Base-by-base conservation (phyloP, 805 yeast genomes). In the Priceomyces melissophilus region DNA sequence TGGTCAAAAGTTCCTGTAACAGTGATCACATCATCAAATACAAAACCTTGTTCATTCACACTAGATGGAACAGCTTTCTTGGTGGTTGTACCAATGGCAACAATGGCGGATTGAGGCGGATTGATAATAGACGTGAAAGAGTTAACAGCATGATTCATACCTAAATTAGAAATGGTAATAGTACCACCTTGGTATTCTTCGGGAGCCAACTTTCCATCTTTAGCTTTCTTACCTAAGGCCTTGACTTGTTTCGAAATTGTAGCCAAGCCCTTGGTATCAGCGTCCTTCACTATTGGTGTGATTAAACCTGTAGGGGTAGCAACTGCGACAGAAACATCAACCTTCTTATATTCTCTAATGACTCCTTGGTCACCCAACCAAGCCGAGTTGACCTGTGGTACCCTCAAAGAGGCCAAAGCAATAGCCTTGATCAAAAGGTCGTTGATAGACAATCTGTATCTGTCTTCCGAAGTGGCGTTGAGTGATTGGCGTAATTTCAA, bases 111-210 rank as follows among this genome's bases (percentile, higher is more conserved):
- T 71, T 91, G 99, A 40, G 99, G 99, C 48, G 96, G 98, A 79
- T 93, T 93, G 67, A 93, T 83, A 69, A 93, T 93, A 29, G 99
- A 91, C 25, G 99, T 91, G 81, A 93, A 93, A 63, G 84, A 60
- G 50, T 81, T 76, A 35, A 91, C 97, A 41, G 99, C 98, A 43
- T 73, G 79, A 81, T 93, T 93, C 99, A 93, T 93, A 63, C 99
- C 99, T 77, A 93, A 76, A 84, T 93, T 93, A 52, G 98, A 93
- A 61, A 93, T 91, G 65, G 97, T 89, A 67, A 93, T 87, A 55
- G 99, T 90, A 62, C 99, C 99, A 58, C 99, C 99, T 78, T 88
- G 96, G 83, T 86, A 93, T 74, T 93, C 99, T 67, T 88, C 95
- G 48, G 99, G 99, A 51, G 71, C 61, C 65, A 93, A 82, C 76